phyloP scores from a whole-genome alignment of 164 flowering plant species.

The Cinnamomum micranthum region DNA sequence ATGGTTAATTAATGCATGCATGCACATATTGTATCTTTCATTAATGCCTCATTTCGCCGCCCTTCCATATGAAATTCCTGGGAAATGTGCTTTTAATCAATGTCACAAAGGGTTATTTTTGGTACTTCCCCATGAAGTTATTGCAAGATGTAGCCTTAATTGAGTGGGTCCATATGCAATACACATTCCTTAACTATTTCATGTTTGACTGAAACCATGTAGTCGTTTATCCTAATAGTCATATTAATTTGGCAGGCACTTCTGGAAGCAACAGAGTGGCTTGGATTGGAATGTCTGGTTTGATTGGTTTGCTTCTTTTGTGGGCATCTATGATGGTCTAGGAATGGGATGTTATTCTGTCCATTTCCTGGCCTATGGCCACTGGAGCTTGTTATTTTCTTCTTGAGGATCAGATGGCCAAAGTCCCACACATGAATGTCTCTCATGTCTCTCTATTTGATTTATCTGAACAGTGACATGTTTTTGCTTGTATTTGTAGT shows the following conservation, averaged over 20 bases:
- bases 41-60: too few relatives aligned
- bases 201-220: too few relatives aligned
- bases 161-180: too few relatives aligned
- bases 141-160: too few relatives aligned
- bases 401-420: neutral
- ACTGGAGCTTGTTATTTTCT: neutral
- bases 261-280: conserved; percentile 16
- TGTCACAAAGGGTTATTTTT: too few relatives aligned
- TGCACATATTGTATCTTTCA: too few relatives aligned
- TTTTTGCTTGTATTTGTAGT: neutral
- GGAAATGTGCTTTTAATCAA: too few relatives aligned
- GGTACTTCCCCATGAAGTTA: too few relatives aligned
- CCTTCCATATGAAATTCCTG: too few relatives aligned
- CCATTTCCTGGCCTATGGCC: neutral
- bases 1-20: too few relatives aligned
- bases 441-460: neutral
- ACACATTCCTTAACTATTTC: too few relatives aligned
- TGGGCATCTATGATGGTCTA: conserved; percentile 17
- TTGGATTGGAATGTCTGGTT: conserved; percentile 22
- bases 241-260: neutral
- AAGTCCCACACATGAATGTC: neutral
- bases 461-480: neutral
- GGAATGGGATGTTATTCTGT: neutral
- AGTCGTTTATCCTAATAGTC: too few relatives aligned
- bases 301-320: conserved; percentile 21